Conservation (phyloP, 2,329 filamentous ascomycete species). For the Orbilia blumenaviensis region DNA sequence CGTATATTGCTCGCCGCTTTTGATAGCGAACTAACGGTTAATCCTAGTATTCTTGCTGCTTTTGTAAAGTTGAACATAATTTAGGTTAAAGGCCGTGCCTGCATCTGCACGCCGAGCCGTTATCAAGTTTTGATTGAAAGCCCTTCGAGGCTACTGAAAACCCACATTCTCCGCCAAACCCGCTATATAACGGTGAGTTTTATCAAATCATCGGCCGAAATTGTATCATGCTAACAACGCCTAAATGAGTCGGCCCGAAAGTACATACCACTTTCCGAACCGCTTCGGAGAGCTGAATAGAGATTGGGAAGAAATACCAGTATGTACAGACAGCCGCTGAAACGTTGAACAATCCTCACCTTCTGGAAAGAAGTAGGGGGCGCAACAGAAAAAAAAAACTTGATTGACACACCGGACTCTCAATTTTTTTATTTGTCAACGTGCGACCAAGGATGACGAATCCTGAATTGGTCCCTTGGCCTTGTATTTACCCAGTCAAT, state of each 20-base stretch:
- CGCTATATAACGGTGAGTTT: constrained; percentile 1
- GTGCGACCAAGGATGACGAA: background rate
- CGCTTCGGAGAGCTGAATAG: constrained; percentile 38
- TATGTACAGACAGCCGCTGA: background rate
- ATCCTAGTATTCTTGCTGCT: background rate
- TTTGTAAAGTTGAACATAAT: constrained; percentile 19
- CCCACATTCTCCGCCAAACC: background rate
- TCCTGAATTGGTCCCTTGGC: background rate
- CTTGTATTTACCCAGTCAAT: background rate
- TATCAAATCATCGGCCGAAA: background rate
- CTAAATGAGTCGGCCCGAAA: constrained; percentile 19
- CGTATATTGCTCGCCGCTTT: background rate
- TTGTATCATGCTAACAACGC: background rate
- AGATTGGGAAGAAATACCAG: background rate
- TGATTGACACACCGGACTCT: no score
- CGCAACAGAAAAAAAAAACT: background rate
- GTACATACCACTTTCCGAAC: constrained; percentile 33
- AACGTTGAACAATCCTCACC: background rate
- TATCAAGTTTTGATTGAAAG: constrained; percentile 21
- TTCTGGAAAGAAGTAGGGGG: background rate
- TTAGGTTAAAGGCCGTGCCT: constrained; percentile 27
- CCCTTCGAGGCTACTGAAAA: no score
- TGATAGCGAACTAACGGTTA: constrained; percentile 5
- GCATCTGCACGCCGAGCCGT: constrained; percentile 3
- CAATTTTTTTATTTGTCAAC: background rate